Evolutionary conservation across 305 asterid species (phyloP).

Genomic region (Fraxinus velutina): DNA sequence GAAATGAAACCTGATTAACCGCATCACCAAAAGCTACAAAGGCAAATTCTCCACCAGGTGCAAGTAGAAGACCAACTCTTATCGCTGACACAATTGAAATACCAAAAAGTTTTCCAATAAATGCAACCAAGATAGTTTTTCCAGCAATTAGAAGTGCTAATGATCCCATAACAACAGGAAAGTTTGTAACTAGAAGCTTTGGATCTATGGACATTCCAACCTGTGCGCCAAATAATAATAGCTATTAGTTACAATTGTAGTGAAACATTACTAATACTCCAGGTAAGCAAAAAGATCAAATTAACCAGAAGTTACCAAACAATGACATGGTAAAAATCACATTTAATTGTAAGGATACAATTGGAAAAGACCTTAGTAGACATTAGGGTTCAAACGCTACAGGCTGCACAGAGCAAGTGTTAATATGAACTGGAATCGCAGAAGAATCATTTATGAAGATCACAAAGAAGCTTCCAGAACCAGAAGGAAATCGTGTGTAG

Average conservation of each 20-base stretch:
- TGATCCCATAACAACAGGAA: slow-evolving; percentile 78
- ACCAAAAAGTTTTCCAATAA: slow-evolving; percentile 86
- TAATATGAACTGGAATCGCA: neutral
- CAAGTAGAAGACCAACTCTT: slow-evolving; percentile 97
- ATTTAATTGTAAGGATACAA: slow-evolving; percentile 12
- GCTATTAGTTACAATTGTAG: slow-evolving; percentile 24
- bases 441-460: neutral
- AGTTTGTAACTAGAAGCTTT: slow-evolving; percentile 88
- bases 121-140: slow-evolving; percentile 79
- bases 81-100: slow-evolving; percentile 81
- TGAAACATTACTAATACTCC: slow-evolving; percentile 8
- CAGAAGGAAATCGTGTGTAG: neutral
- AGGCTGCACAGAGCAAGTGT: slow-evolving; percentile 8
- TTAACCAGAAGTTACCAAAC: neutral
- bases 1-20: slow-evolving; percentile 77
- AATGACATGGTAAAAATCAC: slow-evolving; percentile 2
- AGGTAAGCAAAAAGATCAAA: neutral
- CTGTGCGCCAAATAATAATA: slow-evolving; percentile 46
- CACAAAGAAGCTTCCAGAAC: neutral
- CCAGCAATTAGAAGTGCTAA: slow-evolving; percentile 83
- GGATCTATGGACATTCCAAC: slow-evolving; percentile 99
- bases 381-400: slow-evolving; percentile 9
- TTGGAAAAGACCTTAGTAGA: neutral
- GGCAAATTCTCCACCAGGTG: slow-evolving; percentile 99
- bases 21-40: slow-evolving; percentile 99